phyloP scores from a whole-genome alignment of 2,329 filamentous ascomycete genomes.

The Clonostachys byssicola region DNA sequence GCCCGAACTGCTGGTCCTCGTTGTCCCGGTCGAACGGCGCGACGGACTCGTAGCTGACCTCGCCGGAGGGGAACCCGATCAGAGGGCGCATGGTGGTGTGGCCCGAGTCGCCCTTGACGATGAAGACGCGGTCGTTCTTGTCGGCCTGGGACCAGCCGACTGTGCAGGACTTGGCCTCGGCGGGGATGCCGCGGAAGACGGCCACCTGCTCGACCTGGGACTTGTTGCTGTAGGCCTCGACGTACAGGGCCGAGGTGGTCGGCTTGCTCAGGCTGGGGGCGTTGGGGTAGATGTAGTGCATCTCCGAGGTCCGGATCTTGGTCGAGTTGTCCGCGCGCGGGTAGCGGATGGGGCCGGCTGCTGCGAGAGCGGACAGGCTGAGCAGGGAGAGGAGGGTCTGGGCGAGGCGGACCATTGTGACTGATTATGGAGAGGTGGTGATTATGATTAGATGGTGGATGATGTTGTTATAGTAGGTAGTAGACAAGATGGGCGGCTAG shows the following conservation, averaged over 20 bases:
- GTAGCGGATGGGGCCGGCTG: too few species aligned
- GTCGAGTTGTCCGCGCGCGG: too few species aligned
- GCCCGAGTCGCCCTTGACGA: slow-evolving; percentile 20
- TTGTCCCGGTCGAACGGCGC: slow-evolving; percentile 10
- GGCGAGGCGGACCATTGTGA: too few species aligned
- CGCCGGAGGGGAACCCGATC: slow-evolving; percentile 11
- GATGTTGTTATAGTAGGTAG: too few species aligned
- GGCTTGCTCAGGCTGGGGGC: slow-evolving; percentile 6
- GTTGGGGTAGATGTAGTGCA: slow-evolving; percentile 10
- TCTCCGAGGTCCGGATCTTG: not conserved
- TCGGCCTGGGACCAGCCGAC: slow-evolving; percentile 26
- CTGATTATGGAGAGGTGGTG: too few species aligned
- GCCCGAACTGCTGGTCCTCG: slow-evolving; percentile 5
- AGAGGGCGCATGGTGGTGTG: slow-evolving; percentile 13
- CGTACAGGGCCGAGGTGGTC: slow-evolving; percentile 6
- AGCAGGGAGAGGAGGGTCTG: too few species aligned
- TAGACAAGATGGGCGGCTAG: too few species aligned
- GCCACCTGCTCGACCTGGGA: slow-evolving; percentile 20
- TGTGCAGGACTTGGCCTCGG: slow-evolving; percentile 14
- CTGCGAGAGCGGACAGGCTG: too few species aligned
- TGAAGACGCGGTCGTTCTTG: slow-evolving; percentile 27
- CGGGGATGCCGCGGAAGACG: slow-evolving; percentile 23
- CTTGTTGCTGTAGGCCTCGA: slow-evolving; percentile 12
- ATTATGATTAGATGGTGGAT: too few species aligned
- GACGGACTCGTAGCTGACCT: slow-evolving; percentile 14